phyloP scores from a whole-genome alignment of 768 basidiomycete species.

The Macrolepiota fuliginosa region DNA sequence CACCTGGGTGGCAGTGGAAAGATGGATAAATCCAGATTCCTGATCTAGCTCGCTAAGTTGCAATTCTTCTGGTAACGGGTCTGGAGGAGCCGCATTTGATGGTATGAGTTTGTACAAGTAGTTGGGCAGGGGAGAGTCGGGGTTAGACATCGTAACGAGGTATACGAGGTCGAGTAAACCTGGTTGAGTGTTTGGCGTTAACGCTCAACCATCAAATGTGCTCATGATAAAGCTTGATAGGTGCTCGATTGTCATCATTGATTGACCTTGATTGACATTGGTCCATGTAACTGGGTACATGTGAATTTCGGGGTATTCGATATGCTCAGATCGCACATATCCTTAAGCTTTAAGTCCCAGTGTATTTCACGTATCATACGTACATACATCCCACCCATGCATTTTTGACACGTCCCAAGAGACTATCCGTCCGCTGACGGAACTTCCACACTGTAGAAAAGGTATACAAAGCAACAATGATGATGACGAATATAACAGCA shows the following conservation, averaged over 20 bases:
- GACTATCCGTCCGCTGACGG: slow-evolving; percentile 24
- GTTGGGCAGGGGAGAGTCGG: slow-evolving; percentile 31
- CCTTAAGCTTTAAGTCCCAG: no score
- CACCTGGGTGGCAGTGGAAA: slow-evolving; percentile 52
- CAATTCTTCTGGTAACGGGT: slow-evolving; percentile 40
- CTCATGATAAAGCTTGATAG: not conserved
- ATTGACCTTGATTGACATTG: not conserved
- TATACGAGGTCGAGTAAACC: not conserved
- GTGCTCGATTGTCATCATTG: not conserved
- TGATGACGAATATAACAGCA: slow-evolving; percentile 33
- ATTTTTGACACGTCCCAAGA: slow-evolving; percentile 18
- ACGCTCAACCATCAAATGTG: no score
- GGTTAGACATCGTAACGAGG: not conserved
- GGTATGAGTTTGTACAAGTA: slow-evolving; percentile 65
- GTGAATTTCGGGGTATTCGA: no score
- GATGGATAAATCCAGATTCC: slow-evolving; percentile 48
- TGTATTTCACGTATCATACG: not conserved
- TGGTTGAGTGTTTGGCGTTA: no score
- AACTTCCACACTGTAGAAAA: slow-evolving; percentile 52
- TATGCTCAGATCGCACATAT: no score
- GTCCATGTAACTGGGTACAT: not conserved
- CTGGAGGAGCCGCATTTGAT: slow-evolving; percentile 35
- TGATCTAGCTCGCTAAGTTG: slow-evolving; percentile 50
- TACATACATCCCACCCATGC: slow-evolving; percentile 12
- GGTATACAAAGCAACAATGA: slow-evolving; percentile 41